phyloP scores from a whole-genome alignment of 768 basidiomycete species.

The Phlebiopsis gigantea region DNA sequence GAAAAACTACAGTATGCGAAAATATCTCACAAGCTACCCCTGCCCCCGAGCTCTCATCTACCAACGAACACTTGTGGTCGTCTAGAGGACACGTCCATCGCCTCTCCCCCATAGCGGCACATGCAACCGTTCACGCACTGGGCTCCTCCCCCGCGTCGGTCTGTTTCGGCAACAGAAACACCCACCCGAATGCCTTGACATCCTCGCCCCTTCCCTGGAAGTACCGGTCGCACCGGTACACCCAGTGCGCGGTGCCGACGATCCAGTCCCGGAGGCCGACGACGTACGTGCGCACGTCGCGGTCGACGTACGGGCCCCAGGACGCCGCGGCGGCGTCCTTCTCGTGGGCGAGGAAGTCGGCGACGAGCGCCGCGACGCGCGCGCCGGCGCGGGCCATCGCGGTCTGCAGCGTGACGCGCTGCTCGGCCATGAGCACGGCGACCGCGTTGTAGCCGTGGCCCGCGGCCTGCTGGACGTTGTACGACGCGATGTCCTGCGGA shows the following conservation, averaged over 20 bases:
- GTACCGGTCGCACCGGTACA: slow-evolving; percentile 58
- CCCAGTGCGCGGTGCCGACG: slow-evolving; percentile 56
- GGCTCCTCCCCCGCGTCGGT: too few species aligned
- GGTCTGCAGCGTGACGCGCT: slow-evolving; percentile 41
- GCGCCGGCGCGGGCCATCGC: slow-evolving; percentile 39
- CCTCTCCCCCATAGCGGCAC: too few species aligned
- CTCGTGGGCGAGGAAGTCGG: slow-evolving; percentile 27
- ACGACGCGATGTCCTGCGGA: slow-evolving; percentile 54
- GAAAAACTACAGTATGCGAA: too few species aligned
- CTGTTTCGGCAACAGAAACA: slow-evolving; percentile 36
- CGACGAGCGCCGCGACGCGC: slow-evolving; percentile 34
- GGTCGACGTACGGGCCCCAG: slow-evolving; percentile 15
- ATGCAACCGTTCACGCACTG: too few species aligned
- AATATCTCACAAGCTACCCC: too few species aligned
- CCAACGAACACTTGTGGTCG: too few species aligned
- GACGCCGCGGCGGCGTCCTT: background rate
- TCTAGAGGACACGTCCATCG: too few species aligned
- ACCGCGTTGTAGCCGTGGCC: slow-evolving; percentile 42
- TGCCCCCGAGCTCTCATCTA: too few species aligned
- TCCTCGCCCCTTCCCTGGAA: slow-evolving; percentile 54
- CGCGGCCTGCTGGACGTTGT: slow-evolving; percentile 38
- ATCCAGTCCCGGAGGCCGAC: slow-evolving; percentile 52
- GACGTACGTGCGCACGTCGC: slow-evolving; percentile 34
- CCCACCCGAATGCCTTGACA: slow-evolving; percentile 58
- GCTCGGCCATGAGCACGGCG: slow-evolving; percentile 40